Evolutionary conservation across 331 rosid species (phyloP), one percentile per base, ranked within the genome.

Genomic region (Telfairia occidentalis): DNA sequence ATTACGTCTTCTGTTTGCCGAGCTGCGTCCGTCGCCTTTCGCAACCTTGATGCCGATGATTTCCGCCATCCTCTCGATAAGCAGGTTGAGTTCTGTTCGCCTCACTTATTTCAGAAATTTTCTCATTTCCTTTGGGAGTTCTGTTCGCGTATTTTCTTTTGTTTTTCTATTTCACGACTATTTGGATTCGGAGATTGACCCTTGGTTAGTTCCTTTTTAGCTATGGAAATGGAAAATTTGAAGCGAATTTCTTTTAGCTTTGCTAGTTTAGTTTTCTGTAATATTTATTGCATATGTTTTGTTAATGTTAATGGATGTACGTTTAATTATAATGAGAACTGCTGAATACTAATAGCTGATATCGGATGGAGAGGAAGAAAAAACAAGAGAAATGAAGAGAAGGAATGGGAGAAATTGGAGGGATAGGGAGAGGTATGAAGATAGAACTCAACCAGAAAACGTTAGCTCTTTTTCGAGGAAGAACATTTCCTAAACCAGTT

Each of bases 31-130:
- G 73, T 89, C 53, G 84, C 71, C 77, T 89, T 94, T 57, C 92
- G 86, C 64, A 75, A 89, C 75, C 97, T 94, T 34, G 96, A 91
- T 40, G 98, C 97, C 34, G 98, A 93, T 65, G 98, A 93, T 77
- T 94, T 94, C 71, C 96, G 98, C 43, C 98, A 94, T 75, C 97
- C 98, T 35, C 90, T 94, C 37, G 98, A 94, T 80, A 85, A 91
- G 82, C 97, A 93, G 97, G 97, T 90, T 54, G 0, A 34, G 32
- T 19, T 35, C 1, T 6, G n/a, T n/a, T n/a, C n/a, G n/a, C n/a
- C n/a, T n/a, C n/a, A n/a, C 7, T 42, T 9, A 42, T 2, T 42
- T 42, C 48, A 42, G 48, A 1, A 42, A 6, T 42, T 15, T 59
- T 53, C 30, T 53, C 16, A 0, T 21, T 53, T 53, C 2, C 42